Evolutionary conservation across 2,329 filamentous ascomycete genomes (phyloP).

Genomic region (Neophaeococcomyces aloes): DNA sequence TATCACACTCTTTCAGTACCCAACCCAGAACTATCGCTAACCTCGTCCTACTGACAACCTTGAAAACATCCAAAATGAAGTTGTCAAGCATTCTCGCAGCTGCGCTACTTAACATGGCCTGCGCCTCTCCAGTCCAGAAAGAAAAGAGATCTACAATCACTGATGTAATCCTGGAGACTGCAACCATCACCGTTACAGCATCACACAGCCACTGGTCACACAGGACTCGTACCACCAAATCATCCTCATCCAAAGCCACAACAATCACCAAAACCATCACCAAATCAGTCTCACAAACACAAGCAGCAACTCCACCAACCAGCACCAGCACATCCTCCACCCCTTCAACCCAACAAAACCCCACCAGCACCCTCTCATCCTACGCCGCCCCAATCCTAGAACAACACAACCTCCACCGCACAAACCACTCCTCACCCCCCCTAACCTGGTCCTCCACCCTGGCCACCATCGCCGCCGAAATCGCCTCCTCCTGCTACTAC

Average conservation of each 20-base stretch:
- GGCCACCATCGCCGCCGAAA: conserved; percentile 51
- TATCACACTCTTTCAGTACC: neutral
- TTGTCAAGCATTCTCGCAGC: neutral
- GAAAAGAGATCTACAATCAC: conserved; percentile 3
- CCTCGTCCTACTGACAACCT: neutral
- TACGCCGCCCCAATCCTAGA: conserved; percentile 38
- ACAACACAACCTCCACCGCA: conserved; percentile 78
- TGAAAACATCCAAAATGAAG: conserved; percentile 4
- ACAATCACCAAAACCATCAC: neutral
- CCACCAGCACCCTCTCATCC: conserved; percentile 22
- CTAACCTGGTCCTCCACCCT: conserved; percentile 57
- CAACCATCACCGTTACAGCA: conserved; percentile 6
- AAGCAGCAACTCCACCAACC: too few species aligned
- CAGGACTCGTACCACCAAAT: neutral
- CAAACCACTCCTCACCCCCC: conserved; percentile 61
- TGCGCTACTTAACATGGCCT: neutral
- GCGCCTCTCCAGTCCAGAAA: neutral
- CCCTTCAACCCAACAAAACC: neutral
- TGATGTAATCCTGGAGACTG: conserved; percentile 1
- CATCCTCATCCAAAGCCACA: neutral
- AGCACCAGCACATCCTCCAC: neutral
- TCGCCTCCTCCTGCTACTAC: conserved; percentile 60
- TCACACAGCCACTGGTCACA: neutral
- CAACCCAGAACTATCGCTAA: too few species aligned
- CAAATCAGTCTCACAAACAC: too few species aligned